Evolutionary conservation across 2,329 filamentous ascomycete species (phyloP).

Genomic region (Pestalotiopsis sp.): DNA sequence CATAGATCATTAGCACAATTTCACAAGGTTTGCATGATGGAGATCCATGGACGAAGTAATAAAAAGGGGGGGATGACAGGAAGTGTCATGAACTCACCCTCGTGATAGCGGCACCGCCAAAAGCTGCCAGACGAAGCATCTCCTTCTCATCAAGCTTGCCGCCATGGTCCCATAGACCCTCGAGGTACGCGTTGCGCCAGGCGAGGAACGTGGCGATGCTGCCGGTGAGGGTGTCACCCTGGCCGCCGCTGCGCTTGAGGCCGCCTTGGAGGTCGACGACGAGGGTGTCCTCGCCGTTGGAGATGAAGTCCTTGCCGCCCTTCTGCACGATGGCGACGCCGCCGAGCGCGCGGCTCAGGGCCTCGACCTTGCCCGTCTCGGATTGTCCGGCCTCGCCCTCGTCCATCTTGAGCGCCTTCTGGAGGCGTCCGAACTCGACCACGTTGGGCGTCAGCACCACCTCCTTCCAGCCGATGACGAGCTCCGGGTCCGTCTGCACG

Average conservation of each 20-base stretch:
- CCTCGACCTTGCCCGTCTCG: conserved; percentile 57
- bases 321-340: conserved; percentile 94
- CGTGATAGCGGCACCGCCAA: conserved; percentile 84
- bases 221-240: conserved; percentile 94
- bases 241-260: conserved; percentile 86
- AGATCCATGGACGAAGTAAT: background rate
- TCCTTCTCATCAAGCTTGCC: conserved; percentile 53
- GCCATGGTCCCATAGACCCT: conserved; percentile 73
- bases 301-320: conserved; percentile 79
- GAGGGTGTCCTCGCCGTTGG: conserved; percentile 75
- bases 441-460: conserved; percentile 95
- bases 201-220: conserved; percentile 84
- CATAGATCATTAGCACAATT: background rate
- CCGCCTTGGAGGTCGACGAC: conserved; percentile 79
- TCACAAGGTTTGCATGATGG: background rate
- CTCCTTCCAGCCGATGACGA: conserved; percentile 78
- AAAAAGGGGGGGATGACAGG: background rate
- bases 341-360: conserved; percentile 72
- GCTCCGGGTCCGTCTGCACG: conserved; percentile 72
- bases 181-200: conserved; percentile 86
- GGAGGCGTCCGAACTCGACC: conserved; percentile 85
- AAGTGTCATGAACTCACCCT: conserved; percentile 54
- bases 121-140: conserved; percentile 77
- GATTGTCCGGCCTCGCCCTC: conserved; percentile 37
- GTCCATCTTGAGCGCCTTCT: conserved; percentile 67